These are phyloP conservation scores for Colletotrichum kahawae DNA, from an alignment of 2,329 filamentous ascomycete species.

Conservation along the genomic window DNA sequence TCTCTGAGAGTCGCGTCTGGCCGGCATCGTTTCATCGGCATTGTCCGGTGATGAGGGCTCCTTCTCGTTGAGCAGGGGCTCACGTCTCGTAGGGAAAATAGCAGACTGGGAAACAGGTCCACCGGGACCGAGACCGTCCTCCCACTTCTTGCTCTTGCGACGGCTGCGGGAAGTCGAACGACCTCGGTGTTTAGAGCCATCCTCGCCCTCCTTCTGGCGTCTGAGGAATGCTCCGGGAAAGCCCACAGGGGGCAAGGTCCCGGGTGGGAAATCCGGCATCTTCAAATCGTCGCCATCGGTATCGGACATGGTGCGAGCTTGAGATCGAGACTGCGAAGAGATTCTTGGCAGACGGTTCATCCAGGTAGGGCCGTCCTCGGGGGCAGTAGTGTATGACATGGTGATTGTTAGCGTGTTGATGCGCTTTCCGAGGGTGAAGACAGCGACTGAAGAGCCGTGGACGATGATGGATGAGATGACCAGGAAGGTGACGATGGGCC, in stretches of 20 bases:
- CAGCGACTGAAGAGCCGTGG: slow-evolving; percentile 96
- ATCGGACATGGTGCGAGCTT: slow-evolving; percentile 85
- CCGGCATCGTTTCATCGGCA: slow-evolving; percentile 20
- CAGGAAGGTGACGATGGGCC: slow-evolving; percentile 94
- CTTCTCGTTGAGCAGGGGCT: slow-evolving; percentile 30
- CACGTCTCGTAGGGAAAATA: slow-evolving; percentile 71
- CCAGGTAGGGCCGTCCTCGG: slow-evolving; percentile 89
- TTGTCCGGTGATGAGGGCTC: slow-evolving; percentile 25
- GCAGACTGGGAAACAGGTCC: slow-evolving; percentile 91
- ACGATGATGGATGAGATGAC: slow-evolving; percentile 94
- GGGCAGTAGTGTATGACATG: slow-evolving; percentile 92
- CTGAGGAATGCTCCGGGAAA: slow-evolving; percentile 80
- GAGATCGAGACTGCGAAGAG: slow-evolving; percentile 73
- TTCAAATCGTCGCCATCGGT: slow-evolving; percentile 72
- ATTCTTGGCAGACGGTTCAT: slow-evolving; percentile 88
- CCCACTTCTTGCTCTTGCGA: slow-evolving; percentile 70
- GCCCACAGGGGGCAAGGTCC: slow-evolving; percentile 73
- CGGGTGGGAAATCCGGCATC: slow-evolving; percentile 66
- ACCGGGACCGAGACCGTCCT: slow-evolving; percentile 76
- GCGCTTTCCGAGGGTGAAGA: slow-evolving; percentile 95
- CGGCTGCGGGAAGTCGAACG: slow-evolving; percentile 63
- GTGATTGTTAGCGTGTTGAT: slow-evolving; percentile 97
- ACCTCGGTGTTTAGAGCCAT: slow-evolving; percentile 46
- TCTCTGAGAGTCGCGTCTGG: slow-evolving; percentile 7
- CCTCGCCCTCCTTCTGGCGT: slow-evolving; percentile 77